Evolutionary conservation across 192 early-diverging fungal genomes (phyloP).

Genomic region (Coemansia sp.): DNA sequence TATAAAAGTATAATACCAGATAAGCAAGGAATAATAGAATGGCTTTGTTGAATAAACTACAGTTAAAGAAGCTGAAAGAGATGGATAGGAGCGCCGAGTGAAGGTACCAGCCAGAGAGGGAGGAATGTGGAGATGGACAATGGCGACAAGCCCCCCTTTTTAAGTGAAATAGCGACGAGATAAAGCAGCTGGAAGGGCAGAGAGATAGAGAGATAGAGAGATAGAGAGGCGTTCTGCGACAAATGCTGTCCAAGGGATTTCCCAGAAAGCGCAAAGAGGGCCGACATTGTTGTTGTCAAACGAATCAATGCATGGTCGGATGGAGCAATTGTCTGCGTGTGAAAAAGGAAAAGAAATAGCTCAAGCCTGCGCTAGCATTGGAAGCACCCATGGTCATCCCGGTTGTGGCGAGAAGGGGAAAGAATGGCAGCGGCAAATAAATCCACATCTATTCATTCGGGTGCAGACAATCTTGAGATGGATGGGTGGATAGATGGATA

Average conservation of each 20-base stretch:
- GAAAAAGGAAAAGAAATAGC: slow-evolving; percentile 1
- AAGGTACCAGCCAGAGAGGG: neutral
- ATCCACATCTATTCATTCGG: neutral
- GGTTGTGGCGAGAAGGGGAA: too few species aligned
- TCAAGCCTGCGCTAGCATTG: neutral
- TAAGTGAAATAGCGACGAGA: neutral
- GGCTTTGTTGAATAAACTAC: neutral
- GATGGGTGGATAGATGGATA: neutral
- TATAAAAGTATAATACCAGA: too few species aligned
- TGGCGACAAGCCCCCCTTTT: neutral
- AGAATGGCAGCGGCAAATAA: too few species aligned
- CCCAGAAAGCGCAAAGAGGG: neutral
- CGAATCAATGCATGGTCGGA: neutral
- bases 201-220: neutral
- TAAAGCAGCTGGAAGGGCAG: neutral
- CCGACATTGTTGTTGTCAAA: slow-evolving; percentile 1
- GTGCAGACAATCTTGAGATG: neutral
- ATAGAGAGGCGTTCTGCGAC: neutral
- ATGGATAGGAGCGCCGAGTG: neutral
- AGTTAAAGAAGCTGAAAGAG: neutral
- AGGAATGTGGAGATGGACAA: neutral
- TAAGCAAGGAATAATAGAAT: too few species aligned
- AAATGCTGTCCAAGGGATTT: neutral
- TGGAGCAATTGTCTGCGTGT: neutral
- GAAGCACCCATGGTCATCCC: neutral